Percentiles rank a stretch among this genome's conserved stretches.
Evolutionary conservation across 495 filamentous ascomycete species (phyloP).

Genomic region (Arthonia radiata): DNA sequence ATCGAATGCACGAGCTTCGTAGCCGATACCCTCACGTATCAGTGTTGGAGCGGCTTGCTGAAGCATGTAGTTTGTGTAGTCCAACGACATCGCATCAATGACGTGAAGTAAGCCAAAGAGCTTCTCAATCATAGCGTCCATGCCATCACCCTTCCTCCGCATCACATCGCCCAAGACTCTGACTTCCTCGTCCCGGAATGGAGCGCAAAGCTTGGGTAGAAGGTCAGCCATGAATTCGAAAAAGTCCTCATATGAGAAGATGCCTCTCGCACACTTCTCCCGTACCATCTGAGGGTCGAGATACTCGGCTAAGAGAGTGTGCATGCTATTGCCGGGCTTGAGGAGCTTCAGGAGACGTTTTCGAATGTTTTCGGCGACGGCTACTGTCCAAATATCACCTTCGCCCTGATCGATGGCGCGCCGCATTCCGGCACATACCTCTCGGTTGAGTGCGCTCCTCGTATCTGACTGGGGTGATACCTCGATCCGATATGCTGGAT

Average conservation of each 20-base stretch:
- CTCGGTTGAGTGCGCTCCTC: slow-evolving; percentile 29
- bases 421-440: slow-evolving; percentile 58
- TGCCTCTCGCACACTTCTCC: slow-evolving; percentile 50
- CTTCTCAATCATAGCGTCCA: slow-evolving; percentile 63
- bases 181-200: slow-evolving; percentile 65
- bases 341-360: slow-evolving; percentile 64
- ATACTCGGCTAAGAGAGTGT: slow-evolving; percentile 61
- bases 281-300: slow-evolving; percentile 57
- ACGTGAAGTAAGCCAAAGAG: slow-evolving; percentile 62
- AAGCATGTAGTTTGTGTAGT: slow-evolving; percentile 86
- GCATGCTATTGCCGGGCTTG: slow-evolving; percentile 51
- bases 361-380: slow-evolving; percentile 65
- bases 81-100: slow-evolving; percentile 76
- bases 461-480: slow-evolving; percentile 12
- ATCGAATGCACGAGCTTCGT: slow-evolving; percentile 58
- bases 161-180: slow-evolving; percentile 46
- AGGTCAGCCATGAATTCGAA: slow-evolving; percentile 74
- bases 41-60: slow-evolving; percentile 57
- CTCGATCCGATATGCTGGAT: slow-evolving; percentile 52
- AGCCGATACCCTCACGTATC: slow-evolving; percentile 52
- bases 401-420: slow-evolving; percentile 43
- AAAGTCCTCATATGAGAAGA: slow-evolving; percentile 83
- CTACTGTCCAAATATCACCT: slow-evolving; percentile 51
- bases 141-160: slow-evolving; percentile 19
- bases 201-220: slow-evolving; percentile 83